A percentile compares a stretch with the other conserved stretches of the same genome.
phyloP scores from a whole-genome alignment of 1,284 basidiomycete species.

The Cutaneotrichosporon cavernicola region DNA sequence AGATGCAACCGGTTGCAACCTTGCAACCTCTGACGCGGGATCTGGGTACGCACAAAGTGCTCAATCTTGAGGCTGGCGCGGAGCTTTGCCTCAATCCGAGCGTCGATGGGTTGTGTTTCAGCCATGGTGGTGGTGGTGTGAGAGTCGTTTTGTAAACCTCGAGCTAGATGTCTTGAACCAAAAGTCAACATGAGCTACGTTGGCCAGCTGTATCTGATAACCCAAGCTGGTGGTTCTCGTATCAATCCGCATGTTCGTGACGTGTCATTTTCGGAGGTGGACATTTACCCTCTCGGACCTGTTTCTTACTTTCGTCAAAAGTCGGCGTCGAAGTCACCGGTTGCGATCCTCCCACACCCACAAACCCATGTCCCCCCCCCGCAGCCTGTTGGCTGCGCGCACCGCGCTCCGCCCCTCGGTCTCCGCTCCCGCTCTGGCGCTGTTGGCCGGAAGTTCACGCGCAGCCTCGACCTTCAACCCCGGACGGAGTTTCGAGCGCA shows the following conservation, averaged over 20 bases:
- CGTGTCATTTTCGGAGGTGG: conserved; percentile 9
- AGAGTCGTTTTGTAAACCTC: not conserved
- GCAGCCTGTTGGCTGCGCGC: conserved; percentile 8
- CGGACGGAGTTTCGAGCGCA: not conserved
- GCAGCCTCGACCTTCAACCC: conserved; percentile 18
- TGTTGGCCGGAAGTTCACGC: conserved; percentile 14
- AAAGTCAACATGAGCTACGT: not conserved
- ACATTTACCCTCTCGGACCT: conserved; percentile 4
- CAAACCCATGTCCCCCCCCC: conserved; percentile 7
- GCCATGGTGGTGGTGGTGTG: conserved; percentile 1
- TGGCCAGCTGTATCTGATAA: conserved; percentile 7
- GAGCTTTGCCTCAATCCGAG: conserved; percentile 26
- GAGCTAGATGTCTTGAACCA: not conserved
- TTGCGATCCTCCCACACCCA: not conserved
- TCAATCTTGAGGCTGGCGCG: conserved; percentile 20
- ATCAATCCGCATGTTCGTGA: not conserved
- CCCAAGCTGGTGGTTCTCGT: not conserved
- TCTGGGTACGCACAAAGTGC: conserved; percentile 18
- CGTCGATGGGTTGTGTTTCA: conserved; percentile 17
- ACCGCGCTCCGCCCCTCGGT: conserved; percentile 12
- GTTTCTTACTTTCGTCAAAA: conserved; percentile 14
- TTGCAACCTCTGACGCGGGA: no score
- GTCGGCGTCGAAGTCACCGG: conserved; percentile 10
- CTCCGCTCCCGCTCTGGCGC: not conserved
- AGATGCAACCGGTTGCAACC: no score